Evolutionary conservation across 2,329 filamentous ascomycete genomes (phyloP).

Genomic region (Didymella arachidicola): DNA sequence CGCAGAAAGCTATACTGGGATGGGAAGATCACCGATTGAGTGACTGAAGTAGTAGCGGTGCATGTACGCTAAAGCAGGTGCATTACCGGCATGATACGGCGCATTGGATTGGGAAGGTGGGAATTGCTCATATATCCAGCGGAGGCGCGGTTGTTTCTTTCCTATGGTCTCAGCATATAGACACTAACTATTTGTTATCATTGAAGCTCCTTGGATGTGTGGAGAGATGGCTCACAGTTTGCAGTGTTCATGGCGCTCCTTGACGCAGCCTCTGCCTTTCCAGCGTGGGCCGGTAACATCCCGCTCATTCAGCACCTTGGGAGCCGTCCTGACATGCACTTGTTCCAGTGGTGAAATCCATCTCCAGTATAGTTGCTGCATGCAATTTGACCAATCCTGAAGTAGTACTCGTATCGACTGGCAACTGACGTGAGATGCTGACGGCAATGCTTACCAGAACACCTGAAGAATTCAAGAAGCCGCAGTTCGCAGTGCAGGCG

Average conservation of each 20-base stretch:
- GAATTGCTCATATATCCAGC: constrained; percentile 20
- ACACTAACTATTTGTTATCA: constrained; percentile 2
- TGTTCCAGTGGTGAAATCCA: too few relatives aligned
- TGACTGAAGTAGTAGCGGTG: not conserved
- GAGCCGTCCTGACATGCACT: too few relatives aligned
- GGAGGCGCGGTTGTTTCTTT: constrained; percentile 11
- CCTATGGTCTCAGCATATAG: constrained; percentile 6
- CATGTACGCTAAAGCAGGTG: not conserved
- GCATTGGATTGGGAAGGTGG: constrained; percentile 11
- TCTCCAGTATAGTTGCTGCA: too few relatives aligned
- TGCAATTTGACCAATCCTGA: too few relatives aligned
- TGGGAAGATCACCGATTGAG: constrained; percentile 1
- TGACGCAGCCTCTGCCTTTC: too few relatives aligned
- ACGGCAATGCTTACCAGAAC: too few relatives aligned
- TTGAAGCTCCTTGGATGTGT: not conserved
- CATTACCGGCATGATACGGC: constrained; percentile 6
- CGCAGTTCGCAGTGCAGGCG: too few relatives aligned
- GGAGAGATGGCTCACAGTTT: not conserved
- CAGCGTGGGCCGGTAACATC: too few relatives aligned
- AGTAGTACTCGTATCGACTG: too few relatives aligned
- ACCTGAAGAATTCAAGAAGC: too few relatives aligned
- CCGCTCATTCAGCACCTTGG: too few relatives aligned
- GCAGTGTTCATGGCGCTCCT: not conserved
- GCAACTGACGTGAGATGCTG: too few relatives aligned
- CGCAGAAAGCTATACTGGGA: not conserved